Evolutionary conservation across 805 yeast species (phyloP), one percentile per base, ranked within the genome.

Genomic region (Myxozyma kluyveri): DNA sequence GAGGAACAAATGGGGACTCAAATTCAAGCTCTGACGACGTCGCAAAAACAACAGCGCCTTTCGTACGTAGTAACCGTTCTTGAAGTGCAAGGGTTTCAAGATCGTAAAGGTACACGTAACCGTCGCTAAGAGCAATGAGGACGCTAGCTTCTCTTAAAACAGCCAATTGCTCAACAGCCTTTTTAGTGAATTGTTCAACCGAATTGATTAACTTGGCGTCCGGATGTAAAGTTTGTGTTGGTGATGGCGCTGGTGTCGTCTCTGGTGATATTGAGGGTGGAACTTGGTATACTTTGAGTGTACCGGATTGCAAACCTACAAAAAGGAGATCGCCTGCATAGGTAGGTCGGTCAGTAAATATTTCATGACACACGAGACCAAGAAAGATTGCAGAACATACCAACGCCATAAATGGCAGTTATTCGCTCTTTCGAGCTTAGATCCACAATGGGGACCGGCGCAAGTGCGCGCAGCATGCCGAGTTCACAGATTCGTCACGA

Each of bases 51-150:
- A 68, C 62, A 1, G 69, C 65, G 44, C 72, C 71, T 36, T 67
- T 68, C 12, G 70, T 65, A 38, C 70, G 66, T 23, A 62, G 63
- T 36, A 73, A 63, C 0, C 58, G 59, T 42, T 70, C 70, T 31
- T 67, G 62, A 18, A 63, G 52, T n/a, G 57, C 52, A 27, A 64
- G 65, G 3, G 69, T 62, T 19, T 65, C 66, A 38, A 66, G 47
- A 42, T 65, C 69, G 52, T 61, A 66, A 10, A 73, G 61, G 36
- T 65, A 55, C 14, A 73, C 71, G 2, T 64, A 42, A 10, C 61
- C 60, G 33, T 66, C 69, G 3, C 67, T 62, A 9, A 72, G 56
- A 3, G 66, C 59, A 2, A 70, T 60, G 33, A 74, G 47, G 22
- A 65, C 64, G 17, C 67, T 66, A 22, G 71, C 61, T 24, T 63